Base-by-base conservation (phyloP, 2,329 filamentous ascomycete species). In the Beauveria sp. region DNA sequence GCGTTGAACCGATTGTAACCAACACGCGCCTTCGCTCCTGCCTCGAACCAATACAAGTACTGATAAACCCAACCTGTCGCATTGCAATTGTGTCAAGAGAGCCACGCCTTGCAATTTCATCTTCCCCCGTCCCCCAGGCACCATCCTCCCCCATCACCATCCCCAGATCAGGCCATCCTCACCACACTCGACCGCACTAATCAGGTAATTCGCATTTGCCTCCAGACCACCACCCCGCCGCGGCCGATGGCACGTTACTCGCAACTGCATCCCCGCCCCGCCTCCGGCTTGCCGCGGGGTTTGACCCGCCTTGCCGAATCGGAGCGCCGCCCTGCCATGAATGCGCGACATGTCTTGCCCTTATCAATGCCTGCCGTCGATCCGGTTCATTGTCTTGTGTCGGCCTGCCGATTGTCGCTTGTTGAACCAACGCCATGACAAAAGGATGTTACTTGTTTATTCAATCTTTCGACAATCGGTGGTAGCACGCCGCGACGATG, bases 221-320 rank as follows among this genome's bases (percentile, higher is more conserved):
- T 52, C n/a, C 43, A 48, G 30, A 28, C 18, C 20, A 37, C 9
- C 10, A 51, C 22, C 5, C 26, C 26, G 47, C 56, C 56, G 47
- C 56, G 57, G 57, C 48, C 24, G 50, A 59, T 59, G 50, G 44
- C 34, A 59, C 57, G 57, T 59, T 59, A 59, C 56, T 46, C 41
- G 37, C 30, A 57, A 14, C 10, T 43, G 16, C 18, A 18, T 34
- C 28, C n/a, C 50, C 48, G n/a, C 28, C 28, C 30, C 30, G 26
- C 16, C 55, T 20, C 44, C 46, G 47, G 56, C 22, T 24, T 30
- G 34, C 40, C 56, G 55, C 55, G 55, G 37, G 30, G 34, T 43
- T 30, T 16, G 55, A 40, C 48, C 47, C 56, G 47, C 26, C 47
- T 44, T 58, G 14, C 56, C 56, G 56, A 50, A 57, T 26, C 53